Base-by-base conservation (phyloP, 192 early-diverging fungal species). In the Diversispora epigaea region DNA sequence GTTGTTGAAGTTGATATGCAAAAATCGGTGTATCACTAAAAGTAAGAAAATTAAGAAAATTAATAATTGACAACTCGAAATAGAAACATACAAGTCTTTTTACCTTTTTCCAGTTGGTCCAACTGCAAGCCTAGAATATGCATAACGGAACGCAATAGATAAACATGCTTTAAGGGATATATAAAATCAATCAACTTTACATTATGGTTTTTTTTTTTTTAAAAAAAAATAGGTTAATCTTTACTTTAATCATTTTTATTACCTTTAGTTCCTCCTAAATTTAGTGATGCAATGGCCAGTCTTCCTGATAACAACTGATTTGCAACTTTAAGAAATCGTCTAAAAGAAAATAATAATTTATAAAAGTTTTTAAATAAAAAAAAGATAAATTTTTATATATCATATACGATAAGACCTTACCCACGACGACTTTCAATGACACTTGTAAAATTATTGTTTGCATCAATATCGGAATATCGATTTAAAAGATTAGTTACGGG, bases 251-350 rank as follows among this genome's bases (percentile, higher is more conserved):
- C 63, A 32, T 32, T 32, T 32, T 32, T 32, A 32, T 32, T 61
- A 80, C 83, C 82, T 81, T 93, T 93, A 78, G 89, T 85, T 32
- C 89, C 89, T 45, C 89, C 90, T 50, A 89, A 72, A 76, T 83
- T 86, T 79, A 91, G 85, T 46, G 89, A 80, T 4, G 90, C 88
- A 71, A 92, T 91, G 14, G 88, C 91, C 46, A 91, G 79, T 68
- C 89, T 82, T 10, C 92, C 92, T 10, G 89, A 87, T 32, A 93
- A 78, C 39, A 93, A 76, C 68, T 92, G 92, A 80, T 93, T 89
- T 17, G 92, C 92, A 10, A 93, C 92, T 62, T 84, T 89, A n/a
- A 93, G 78, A 81, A 93, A 93, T 41, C 92, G 87, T 22, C 87
- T 87, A 64, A 19, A 75, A 65, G 0, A 2, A 32, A 32, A 32